Evolutionary conservation across 1,284 basidiomycete genomes (phyloP), one percentile per base, ranked within the genome.

Genomic region (Polyporus tsugae): DNA sequence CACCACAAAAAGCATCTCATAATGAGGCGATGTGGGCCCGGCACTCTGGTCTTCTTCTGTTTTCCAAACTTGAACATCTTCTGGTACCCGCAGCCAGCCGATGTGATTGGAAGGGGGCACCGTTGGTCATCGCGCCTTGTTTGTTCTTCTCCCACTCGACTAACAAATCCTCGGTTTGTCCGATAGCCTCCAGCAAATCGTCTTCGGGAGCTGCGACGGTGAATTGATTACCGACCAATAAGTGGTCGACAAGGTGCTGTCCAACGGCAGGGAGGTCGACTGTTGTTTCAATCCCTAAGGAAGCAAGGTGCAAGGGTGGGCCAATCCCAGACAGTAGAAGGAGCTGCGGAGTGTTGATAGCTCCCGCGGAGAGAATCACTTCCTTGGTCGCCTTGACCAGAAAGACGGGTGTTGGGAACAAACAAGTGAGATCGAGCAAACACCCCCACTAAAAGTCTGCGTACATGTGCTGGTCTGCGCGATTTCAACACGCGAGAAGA

Each of bases 401-500:
- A 29, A 29, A 55, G 25, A 33, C 17, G 4, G 62, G 35, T 17
- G 62, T 52, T 62, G 46, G 15, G 38, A 17, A 22, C 22, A 6
- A 49, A 49, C 22, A 25, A 5, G 52, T 41, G 22, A 38, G 22
- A 13, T 39, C 58, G 10, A 49, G 61, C 39, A 13, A 49, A 22
- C 11, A 11, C 7, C 11, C 46, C 22, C 25, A 25, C 13, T 9
- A 11, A 4, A 11, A 17, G 22, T 39, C 3, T 38, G 58, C 66
- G 29, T 55, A 79, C 78, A 72, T 59, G 61, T 66, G 15, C 64
- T 36, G 35, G 69, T 71, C 38, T 73, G 65, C 19, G 77, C 75
- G 60, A 82, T 78, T 62, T 81, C 77, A 1, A 84, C 80, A 6
- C 65, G 71, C 22, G 76, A 74, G 64, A 85, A 80, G 6, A 69